Percentiles rank a stretch among this genome's conserved stretches.
These are phyloP conservation scores for Termitomyces sp. DNA, from an alignment of 768 basidiomycete species.

Conservation along the genomic window DNA sequence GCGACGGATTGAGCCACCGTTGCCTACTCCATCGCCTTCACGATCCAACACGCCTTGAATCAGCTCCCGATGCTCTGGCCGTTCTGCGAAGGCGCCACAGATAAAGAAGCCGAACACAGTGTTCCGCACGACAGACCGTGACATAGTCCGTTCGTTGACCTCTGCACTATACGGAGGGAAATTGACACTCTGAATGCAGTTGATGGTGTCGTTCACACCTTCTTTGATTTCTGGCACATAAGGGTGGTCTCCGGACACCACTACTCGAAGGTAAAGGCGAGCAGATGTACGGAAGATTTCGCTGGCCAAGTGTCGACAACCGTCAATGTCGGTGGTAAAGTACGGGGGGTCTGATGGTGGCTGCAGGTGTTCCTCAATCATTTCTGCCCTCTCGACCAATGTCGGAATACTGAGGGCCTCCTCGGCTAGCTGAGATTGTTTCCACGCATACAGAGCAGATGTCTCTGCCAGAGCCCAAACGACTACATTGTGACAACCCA, in stretches of 20 bases:
- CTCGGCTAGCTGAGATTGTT: constrained; percentile 32
- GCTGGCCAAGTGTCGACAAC: constrained; percentile 42
- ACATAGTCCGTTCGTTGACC: constrained; percentile 22
- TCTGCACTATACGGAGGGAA: constrained; percentile 15
- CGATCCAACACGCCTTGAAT: constrained; percentile 45
- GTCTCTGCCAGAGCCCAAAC: constrained; percentile 80
- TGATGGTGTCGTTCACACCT: constrained; percentile 52
- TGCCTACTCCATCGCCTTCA: constrained; percentile 60
- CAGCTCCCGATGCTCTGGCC: constrained; percentile 34
- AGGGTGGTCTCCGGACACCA: constrained; percentile 73
- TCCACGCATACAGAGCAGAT: constrained; percentile 64
- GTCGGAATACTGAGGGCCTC: constrained; percentile 57
- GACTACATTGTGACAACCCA: constrained; percentile 82
- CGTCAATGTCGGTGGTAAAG: constrained; percentile 17
- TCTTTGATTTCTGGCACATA: constrained; percentile 57
- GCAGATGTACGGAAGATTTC: constrained; percentile 75
- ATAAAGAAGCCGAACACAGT: constrained; percentile 79
- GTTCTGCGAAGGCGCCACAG: constrained; percentile 65
- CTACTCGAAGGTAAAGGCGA: constrained; percentile 69
- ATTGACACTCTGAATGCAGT: constrained; percentile 38
- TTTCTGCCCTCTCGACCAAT: constrained; percentile 50
- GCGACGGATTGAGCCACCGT: constrained; percentile 49
- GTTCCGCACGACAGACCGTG: constrained; percentile 63
- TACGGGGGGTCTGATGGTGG: constrained; percentile 20
- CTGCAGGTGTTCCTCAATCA: constrained; percentile 43